phyloP scores from a whole-genome alignment of 1,284 basidiomycete genomes.

The Sporisorium sorghi region DNA sequence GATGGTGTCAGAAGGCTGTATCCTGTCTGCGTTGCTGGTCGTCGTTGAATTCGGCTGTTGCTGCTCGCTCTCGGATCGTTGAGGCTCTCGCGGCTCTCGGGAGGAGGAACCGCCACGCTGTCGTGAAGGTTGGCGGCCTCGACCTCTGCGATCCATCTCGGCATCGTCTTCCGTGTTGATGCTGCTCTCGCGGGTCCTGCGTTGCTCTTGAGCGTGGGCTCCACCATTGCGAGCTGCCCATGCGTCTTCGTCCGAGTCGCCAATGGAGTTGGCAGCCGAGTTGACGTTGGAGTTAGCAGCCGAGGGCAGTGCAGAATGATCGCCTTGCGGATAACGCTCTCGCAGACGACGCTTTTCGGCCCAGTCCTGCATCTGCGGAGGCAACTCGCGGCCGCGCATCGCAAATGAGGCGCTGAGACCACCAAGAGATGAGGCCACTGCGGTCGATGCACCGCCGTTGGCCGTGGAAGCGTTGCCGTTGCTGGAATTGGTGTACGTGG shows the following conservation, averaged over 20 bases:
- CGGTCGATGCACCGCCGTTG: slow-evolving; percentile 14
- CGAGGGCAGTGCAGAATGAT: slow-evolving; percentile 58
- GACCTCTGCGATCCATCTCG: slow-evolving; percentile 41
- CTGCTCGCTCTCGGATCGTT: slow-evolving; percentile 5
- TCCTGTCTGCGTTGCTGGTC: background rate
- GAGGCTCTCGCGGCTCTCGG: slow-evolving; percentile 31
- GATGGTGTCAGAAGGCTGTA: slow-evolving; percentile 1
- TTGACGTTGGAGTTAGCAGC: slow-evolving; percentile 53
- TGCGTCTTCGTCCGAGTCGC: slow-evolving; percentile 40
- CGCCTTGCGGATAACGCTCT: slow-evolving; percentile 61
- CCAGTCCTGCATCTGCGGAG: slow-evolving; percentile 59
- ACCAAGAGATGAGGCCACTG: slow-evolving; percentile 42
- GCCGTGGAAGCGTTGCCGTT: slow-evolving; percentile 6
- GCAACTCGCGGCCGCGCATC: slow-evolving; percentile 59
- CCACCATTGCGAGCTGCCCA: slow-evolving; percentile 18
- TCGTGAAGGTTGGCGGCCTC: slow-evolving; percentile 35
- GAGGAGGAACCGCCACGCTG: slow-evolving; percentile 28
- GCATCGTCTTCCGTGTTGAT: slow-evolving; percentile 35
- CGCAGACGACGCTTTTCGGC: slow-evolving; percentile 58
- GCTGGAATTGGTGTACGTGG: slow-evolving; percentile 24
- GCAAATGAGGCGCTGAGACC: slow-evolving; percentile 61
- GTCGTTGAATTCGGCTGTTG: slow-evolving; percentile 3
- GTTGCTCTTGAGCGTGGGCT: background rate
- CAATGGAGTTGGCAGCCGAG: slow-evolving; percentile 45
- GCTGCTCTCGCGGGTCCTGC: slow-evolving; percentile 29